A percentile compares a stretch with the other conserved stretches of the same genome.
These are phyloP conservation scores for Lepraria neglecta DNA, from an alignment of 495 filamentous ascomycete genomes.

Conservation along the genomic window DNA sequence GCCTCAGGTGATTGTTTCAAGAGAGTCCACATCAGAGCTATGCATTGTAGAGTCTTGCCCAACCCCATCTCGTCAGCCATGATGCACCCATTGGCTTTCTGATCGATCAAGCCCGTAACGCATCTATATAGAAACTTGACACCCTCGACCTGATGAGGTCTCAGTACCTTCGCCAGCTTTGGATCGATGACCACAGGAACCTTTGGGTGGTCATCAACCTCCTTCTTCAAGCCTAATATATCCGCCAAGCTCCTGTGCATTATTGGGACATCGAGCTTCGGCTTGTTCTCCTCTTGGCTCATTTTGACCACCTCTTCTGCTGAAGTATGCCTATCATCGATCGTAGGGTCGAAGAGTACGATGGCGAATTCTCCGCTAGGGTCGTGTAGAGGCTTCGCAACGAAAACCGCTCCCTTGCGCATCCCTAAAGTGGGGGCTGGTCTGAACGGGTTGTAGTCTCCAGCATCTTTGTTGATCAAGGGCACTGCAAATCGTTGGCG, in stretches of 20 bases:
- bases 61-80: conserved; percentile 99
- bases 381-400: conserved; percentile 89
- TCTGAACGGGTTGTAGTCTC: conserved; percentile 66
- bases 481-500: conserved; percentile 79
- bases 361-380: conserved; percentile 95
- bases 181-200: conserved; percentile 98
- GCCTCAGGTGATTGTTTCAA: conserved; percentile 93
- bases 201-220: conserved; percentile 71
- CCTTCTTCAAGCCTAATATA: conserved; percentile 90
- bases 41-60: conserved; percentile 85
- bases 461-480: conserved; percentile 69
- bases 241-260: conserved; percentile 93
- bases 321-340: conserved; percentile 63
- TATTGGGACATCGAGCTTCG: conserved; percentile 68
- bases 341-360: conserved; percentile 89
- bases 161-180: conserved; percentile 77
- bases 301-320: conserved; percentile 47
- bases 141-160: conserved; percentile 96
- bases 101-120: conserved; percentile 88
- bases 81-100: conserved; percentile 93
- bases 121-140: conserved; percentile 96
- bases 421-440: conserved; percentile 83
- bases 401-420: conserved; percentile 73
- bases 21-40: conserved; percentile 87
- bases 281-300: conserved; percentile 43